Evolutionary conservation across 345 rosid species (phyloP).

Genomic region (Sisymbrium altissimum): DNA sequence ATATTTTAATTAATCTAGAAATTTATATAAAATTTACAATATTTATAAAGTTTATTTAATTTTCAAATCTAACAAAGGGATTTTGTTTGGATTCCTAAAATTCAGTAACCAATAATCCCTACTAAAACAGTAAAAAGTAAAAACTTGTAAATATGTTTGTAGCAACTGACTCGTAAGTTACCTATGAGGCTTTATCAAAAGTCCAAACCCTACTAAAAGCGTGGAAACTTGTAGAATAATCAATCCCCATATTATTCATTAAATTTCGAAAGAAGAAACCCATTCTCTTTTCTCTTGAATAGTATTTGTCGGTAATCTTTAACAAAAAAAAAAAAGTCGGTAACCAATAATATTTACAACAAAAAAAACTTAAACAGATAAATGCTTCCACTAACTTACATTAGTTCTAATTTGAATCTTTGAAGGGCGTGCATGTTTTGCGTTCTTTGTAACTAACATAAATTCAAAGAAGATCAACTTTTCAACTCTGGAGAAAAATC

Average conservation of each 20-base stretch:
- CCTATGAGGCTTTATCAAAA: no score
- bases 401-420: not conserved
- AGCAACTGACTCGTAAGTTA: no score
- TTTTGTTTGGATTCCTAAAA: no score
- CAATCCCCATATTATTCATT: not conserved
- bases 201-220: not conserved
- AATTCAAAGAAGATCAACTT: not conserved
- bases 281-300: not conserved
- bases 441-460: not conserved
- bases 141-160: no score
- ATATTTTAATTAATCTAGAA: no score
- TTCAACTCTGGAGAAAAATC: not conserved
- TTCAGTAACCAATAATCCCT: no score
- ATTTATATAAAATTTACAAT: no score
- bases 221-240: conserved; percentile 10
- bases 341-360: not conserved
- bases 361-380: not conserved
- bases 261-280: not conserved
- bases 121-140: no score
- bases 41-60: no score
- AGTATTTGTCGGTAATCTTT: not conserved
- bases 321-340: not conserved
- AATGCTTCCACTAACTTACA: not conserved
- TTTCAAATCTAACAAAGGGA: no score
- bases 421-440: not conserved